phyloP scores from a whole-genome alignment of 2,329 filamentous ascomycete genomes.

The Colletotrichum aenigma region DNA sequence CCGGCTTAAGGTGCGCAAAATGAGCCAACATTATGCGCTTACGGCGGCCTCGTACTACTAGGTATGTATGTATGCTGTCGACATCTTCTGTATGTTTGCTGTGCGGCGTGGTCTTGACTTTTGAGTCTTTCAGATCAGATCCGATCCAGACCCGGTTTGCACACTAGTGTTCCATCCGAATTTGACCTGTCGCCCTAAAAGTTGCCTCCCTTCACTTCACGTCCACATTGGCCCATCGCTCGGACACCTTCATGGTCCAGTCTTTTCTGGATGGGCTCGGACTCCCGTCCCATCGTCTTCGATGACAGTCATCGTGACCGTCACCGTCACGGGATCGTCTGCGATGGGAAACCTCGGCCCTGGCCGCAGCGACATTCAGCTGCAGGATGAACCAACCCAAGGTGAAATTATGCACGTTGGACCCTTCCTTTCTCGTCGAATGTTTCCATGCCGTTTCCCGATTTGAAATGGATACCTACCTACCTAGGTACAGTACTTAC shows the following conservation, averaged over 20 bases:
- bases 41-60: neutral
- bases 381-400: neutral
- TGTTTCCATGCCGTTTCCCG: neutral
- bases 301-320: neutral
- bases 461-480: neutral
- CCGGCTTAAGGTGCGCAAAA: neutral
- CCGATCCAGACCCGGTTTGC: neutral
- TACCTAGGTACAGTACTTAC: neutral
- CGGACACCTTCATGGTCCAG: neutral
- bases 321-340: neutral
- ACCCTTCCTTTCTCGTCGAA: neutral
- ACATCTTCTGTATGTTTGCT: neutral
- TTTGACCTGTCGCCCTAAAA: neutral
- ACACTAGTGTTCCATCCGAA: neutral
- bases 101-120: neutral
- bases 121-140: neutral
- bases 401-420: neutral
- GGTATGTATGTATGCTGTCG: neutral
- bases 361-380: neutral
- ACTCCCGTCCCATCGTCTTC: neutral
- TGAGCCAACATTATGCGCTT: conserved; percentile 1
- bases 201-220: neutral
- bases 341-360: neutral
- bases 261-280: neutral
- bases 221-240: neutral